A percentile compares a stretch with the other conserved stretches of the same genome.
Conservation (phyloP, 208 protist species). For the Vickermania ingenoplastis region DNA sequence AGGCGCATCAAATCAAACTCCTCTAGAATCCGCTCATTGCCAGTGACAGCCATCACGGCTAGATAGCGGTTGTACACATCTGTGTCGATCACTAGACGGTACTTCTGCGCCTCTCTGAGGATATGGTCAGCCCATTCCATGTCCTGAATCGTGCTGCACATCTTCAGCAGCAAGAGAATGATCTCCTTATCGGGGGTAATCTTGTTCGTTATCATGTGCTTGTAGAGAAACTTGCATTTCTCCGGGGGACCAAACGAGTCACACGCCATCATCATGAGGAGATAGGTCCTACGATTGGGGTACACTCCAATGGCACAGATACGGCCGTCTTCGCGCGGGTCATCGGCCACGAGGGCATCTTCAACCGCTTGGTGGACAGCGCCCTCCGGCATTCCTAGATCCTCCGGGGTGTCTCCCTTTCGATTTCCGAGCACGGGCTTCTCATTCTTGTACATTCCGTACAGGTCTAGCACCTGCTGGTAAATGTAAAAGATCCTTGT, state of each 20-base stretch:
- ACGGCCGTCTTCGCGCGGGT: conserved; percentile 27
- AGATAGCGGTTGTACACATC: conserved; percentile 72
- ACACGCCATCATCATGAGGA: conserved; percentile 49
- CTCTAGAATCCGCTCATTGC: conserved; percentile 15
- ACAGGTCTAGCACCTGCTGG: conserved; percentile 10
- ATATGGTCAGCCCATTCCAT: conserved; percentile 36
- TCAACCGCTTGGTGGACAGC: conserved; percentile 20
- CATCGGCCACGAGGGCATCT: conserved; percentile 37
- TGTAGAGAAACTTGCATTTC: conserved; percentile 34
- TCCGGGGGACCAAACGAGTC: conserved; percentile 23
- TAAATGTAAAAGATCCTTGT: conserved; percentile 65
- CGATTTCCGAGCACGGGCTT: not conserved
- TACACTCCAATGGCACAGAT: conserved; percentile 42
- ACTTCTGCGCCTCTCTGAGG: conserved; percentile 28
- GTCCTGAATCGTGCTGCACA: conserved; percentile 35
- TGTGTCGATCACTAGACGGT: conserved; percentile 34
- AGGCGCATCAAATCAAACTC: conserved; percentile 60
- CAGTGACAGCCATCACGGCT: conserved; percentile 42
- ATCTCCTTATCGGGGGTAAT: conserved; percentile 28
- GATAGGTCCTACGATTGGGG: conserved; percentile 68
- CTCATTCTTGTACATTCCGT: not conserved
- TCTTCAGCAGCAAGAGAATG: conserved; percentile 39
- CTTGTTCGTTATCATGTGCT: conserved; percentile 21
- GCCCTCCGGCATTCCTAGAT: not conserved
- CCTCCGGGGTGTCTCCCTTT: not conserved